Conservation (phyloP, 495 filamentous ascomycete genomes). For the Aspergillus campestris region DNA sequence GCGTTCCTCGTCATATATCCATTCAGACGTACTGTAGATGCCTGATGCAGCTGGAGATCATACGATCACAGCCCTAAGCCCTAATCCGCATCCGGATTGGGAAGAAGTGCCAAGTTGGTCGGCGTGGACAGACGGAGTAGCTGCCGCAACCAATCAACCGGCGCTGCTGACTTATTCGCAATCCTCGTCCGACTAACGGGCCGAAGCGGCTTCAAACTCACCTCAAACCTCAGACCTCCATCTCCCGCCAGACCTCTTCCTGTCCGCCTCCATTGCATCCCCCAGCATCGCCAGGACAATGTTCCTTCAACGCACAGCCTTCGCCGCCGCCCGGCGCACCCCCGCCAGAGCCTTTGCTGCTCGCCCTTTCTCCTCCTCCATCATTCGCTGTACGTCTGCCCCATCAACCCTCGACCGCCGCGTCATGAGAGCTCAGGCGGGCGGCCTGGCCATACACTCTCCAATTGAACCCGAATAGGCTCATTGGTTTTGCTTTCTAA, state of each 20-base stretch:
- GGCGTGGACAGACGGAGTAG: constrained; percentile 10
- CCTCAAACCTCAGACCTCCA: constrained; percentile 36
- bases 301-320: constrained; percentile 75
- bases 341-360: constrained; percentile 47
- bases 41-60: too few relatives aligned
- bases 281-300: constrained; percentile 42
- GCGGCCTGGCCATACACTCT: constrained; percentile 1
- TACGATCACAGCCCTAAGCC: constrained; percentile 20
- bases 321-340: constrained; percentile 63
- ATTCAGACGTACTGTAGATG: too few relatives aligned
- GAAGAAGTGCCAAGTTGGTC: constrained; percentile 17
- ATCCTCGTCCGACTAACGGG: constrained; percentile 23
- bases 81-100: constrained; percentile 16
- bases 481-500: neutral
- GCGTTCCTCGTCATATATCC: too few relatives aligned
- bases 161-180: constrained; percentile 21
- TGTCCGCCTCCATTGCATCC: constrained; percentile 15
- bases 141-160: constrained; percentile 25
- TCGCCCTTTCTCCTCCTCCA: constrained; percentile 41
- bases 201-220: constrained; percentile 43
- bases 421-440: constrained; percentile 13
- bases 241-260: constrained; percentile 20
- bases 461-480: constrained; percentile 15
- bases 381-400: constrained; percentile 39
- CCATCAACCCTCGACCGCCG: constrained; percentile 16